A percentile compares a stretch with the other conserved stretches of the same genome.
Evolutionary conservation across 2,329 filamentous ascomycete species (phyloP).

Genomic region (Aureobasidium sp.): DNA sequence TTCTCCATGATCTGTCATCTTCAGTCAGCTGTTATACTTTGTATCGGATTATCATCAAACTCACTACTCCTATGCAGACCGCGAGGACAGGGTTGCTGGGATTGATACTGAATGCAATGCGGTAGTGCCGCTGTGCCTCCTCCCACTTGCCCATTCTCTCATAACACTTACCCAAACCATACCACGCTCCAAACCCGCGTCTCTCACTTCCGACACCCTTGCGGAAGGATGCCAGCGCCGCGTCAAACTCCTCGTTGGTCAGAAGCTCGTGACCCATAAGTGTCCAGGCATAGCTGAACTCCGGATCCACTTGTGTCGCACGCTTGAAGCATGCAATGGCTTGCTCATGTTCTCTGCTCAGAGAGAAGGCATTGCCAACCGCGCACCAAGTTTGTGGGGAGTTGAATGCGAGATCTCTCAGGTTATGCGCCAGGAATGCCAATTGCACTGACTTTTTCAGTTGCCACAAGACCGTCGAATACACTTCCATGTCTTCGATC

Average conservation of each 20-base stretch:
- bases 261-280: conserved; percentile 94
- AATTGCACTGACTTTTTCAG: conserved; percentile 86
- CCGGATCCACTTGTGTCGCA: conserved; percentile 80
- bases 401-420: conserved; percentile 78
- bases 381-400: conserved; percentile 96
- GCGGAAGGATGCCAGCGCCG: conserved; percentile 80
- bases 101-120: conserved; percentile 80
- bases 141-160: conserved; percentile 46
- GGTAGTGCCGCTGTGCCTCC: conserved; percentile 85
- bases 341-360: conserved; percentile 87
- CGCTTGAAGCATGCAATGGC: conserved; percentile 90
- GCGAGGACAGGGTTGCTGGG: conserved; percentile 88
- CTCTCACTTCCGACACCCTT: conserved; percentile 77
- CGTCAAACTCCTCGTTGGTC: conserved; percentile 93
- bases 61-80: conserved; percentile 80
- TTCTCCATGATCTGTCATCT: conserved; percentile 57
- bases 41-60: conserved; percentile 14
- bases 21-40: not conserved
- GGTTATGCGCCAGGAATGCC: conserved; percentile 82
- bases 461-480: conserved; percentile 98
- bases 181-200: conserved; percentile 97
- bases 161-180: conserved; percentile 69
- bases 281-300: conserved; percentile 92
- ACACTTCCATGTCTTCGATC: conserved; percentile 93
- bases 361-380: conserved; percentile 87